These are phyloP conservation scores for Henckelia pumila DNA, from an alignment of 257 asterid species.

Conservation along the genomic window DNA sequence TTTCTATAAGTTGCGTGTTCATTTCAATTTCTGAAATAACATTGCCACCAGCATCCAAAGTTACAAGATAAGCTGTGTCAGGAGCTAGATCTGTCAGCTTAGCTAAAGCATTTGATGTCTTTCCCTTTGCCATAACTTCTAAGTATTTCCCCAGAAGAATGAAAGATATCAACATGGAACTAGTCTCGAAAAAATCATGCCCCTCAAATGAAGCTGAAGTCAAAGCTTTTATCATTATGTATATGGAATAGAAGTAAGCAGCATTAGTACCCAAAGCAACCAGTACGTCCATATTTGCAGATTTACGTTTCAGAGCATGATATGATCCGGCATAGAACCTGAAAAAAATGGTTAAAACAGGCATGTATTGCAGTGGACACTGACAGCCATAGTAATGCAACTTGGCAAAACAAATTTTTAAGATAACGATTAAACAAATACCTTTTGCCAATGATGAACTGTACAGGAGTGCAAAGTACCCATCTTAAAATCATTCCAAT, in stretches of 20 bases:
- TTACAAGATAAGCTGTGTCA: conserved; percentile 72
- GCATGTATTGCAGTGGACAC: conserved; percentile 5
- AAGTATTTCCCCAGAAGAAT: conserved; percentile 92
- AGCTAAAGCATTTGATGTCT: conserved; percentile 91
- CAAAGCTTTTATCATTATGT: conserved; percentile 71
- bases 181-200: conserved; percentile 95
- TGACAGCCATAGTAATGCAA: conserved; percentile 1
- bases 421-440: conserved; percentile 27
- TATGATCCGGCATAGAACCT: conserved; percentile 97
- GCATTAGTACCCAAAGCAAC: conserved; percentile 99
- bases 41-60: conserved; percentile 78
- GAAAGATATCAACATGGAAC: conserved; percentile 96
- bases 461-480: conserved; percentile 96
- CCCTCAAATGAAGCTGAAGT: conserved; percentile 79
- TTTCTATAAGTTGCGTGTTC: conserved; percentile 76
- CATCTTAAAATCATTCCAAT: conserved; percentile 81
- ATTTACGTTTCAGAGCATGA: conserved; percentile 76
- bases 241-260: conserved; percentile 86
- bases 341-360: conserved; percentile 32
- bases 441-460: conserved; percentile 90
- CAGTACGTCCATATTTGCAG: conserved; percentile 98
- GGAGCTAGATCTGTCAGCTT: conserved; percentile 93
- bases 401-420: not conserved
- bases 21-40: conserved; percentile 74
- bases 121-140: conserved; percentile 93